Evolutionary conservation across 768 basidiomycete genomes (phyloP).

Genomic region (Pulveroboletus sp.): DNA sequence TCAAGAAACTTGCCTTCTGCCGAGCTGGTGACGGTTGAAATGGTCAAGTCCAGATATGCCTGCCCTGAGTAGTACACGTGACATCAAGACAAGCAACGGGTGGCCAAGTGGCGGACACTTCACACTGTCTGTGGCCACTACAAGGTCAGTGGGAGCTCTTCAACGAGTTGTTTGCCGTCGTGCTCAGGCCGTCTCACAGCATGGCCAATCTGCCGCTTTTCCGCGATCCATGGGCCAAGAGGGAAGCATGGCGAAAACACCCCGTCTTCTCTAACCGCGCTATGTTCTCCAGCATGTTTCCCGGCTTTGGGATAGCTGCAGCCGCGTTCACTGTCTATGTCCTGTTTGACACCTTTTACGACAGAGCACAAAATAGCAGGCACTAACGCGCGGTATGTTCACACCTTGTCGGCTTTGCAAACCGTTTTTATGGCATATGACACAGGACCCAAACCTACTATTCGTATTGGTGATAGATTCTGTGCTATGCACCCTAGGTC

Average conservation of each 20-base stretch:
- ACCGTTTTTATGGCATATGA: not conserved
- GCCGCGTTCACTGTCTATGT: conserved; percentile 93
- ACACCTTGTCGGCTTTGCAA: not conserved
- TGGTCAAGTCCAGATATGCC: conserved; percentile 42
- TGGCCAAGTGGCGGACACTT: too few species aligned
- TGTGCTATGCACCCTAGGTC: conserved; percentile 5
- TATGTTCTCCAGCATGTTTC: conserved; percentile 90
- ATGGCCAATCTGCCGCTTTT: conserved; percentile 71
- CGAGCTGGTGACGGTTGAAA: conserved; percentile 21
- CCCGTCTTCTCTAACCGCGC: conserved; percentile 82
- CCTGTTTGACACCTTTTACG: conserved; percentile 68
- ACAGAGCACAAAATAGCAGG: conserved; percentile 33
- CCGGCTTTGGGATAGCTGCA: conserved; percentile 90
- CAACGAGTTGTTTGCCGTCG: not conserved
- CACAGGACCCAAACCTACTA: not conserved
- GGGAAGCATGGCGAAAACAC: conserved; percentile 88
- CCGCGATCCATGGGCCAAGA: conserved; percentile 92
- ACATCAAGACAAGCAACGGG: not conserved
- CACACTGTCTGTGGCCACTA: conserved; percentile 9
- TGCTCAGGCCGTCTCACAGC: conserved; percentile 19
- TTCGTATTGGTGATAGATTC: not conserved
- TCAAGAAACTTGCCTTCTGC: conserved; percentile 25
- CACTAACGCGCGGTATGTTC: conserved; percentile 15
- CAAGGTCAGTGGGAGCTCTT: conserved; percentile 16
- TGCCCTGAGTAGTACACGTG: conserved; percentile 51